phyloP scores from a whole-genome alignment of 305 asterid species.

The Lippia alba region DNA sequence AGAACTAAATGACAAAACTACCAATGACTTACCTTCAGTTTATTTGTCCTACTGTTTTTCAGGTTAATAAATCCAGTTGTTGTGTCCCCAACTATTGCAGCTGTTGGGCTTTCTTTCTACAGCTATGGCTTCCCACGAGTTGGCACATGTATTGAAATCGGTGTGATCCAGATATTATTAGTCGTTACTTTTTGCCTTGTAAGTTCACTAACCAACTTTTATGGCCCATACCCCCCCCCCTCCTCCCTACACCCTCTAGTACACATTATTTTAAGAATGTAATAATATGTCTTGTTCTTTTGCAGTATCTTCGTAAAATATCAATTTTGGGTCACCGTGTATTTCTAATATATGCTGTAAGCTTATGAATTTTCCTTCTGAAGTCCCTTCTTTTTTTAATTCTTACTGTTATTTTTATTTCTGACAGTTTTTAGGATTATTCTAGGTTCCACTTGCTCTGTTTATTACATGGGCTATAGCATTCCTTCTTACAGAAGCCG shows the following conservation, averaged over 20 bases:
- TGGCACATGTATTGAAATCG: constrained; percentile 92
- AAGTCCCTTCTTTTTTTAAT: background rate
- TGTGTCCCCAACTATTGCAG: constrained; percentile 93
- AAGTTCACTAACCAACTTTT: constrained; percentile 39
- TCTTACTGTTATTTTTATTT: background rate
- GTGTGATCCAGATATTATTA: constrained; percentile 82
- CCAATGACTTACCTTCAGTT: constrained; percentile 16
- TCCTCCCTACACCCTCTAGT: no score
- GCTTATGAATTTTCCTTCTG: constrained; percentile 23
- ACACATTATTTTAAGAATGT: no score
- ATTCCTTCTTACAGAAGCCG: constrained; percentile 80
- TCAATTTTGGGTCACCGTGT: constrained; percentile 91
- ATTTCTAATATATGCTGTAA: constrained; percentile 87
- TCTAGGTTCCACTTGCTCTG: constrained; percentile 88
- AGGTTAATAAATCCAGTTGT: constrained; percentile 98
- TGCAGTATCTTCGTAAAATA: constrained; percentile 97
- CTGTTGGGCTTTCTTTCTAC: constrained; percentile 97
- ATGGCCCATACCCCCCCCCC: no score
- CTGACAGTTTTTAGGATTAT: constrained; percentile 16
- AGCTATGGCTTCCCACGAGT: constrained; percentile 92
- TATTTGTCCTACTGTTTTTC: constrained; percentile 35
- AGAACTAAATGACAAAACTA: background rate
- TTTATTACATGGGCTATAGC: constrained; percentile 87
- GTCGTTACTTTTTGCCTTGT: constrained; percentile 89
- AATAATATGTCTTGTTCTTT: constrained; percentile 18